phyloP scores from a whole-genome alignment of 345 rosid genomes.

The Eutrema japonicum region DNA sequence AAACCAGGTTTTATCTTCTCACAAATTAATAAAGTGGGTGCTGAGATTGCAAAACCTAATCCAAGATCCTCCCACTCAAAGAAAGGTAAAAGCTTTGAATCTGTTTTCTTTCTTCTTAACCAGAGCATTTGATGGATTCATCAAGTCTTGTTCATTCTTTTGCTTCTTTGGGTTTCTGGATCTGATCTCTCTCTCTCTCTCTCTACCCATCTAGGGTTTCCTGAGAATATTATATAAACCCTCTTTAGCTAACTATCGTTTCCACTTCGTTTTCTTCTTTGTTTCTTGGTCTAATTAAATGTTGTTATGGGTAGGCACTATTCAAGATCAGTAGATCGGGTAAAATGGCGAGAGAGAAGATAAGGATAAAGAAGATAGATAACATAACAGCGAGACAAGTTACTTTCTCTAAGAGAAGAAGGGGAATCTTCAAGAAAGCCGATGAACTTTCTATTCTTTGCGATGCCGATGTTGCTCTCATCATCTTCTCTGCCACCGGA shows the following conservation, averaged over 20 bases:
- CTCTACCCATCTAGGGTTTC: constrained; percentile 45
- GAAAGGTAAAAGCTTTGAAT: constrained; percentile 35
- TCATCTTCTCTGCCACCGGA: constrained; percentile 70
- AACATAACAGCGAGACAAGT: constrained; percentile 70
- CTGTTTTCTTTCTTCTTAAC: constrained; percentile 23
- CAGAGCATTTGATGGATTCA: constrained; percentile 6
- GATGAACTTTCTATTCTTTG: constrained; percentile 72
- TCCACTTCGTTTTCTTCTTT: constrained; percentile 11
- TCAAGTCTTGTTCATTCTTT: constrained; percentile 11
- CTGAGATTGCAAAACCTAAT: constrained; percentile 30
- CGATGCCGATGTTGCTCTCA: constrained; percentile 70
- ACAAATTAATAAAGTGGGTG: constrained; percentile 20
- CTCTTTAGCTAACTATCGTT: constrained; percentile 13
- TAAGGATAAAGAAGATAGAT: constrained; percentile 67
- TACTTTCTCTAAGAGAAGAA: constrained; percentile 68
- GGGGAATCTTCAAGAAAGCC: constrained; percentile 75
- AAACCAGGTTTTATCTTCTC: constrained; percentile 6
- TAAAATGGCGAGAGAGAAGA: constrained; percentile 67
- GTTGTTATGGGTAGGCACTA: constrained; percentile 22
- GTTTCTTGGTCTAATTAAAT: neutral
- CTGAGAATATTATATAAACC: constrained; percentile 8
- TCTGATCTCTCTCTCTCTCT: constrained; percentile 35
- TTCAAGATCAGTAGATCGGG: constrained; percentile 27
- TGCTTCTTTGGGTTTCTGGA: constrained; percentile 30
- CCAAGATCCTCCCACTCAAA: constrained; percentile 30